These are phyloP conservation scores for Mortierella sp. DNA, from an alignment of 371 early-diverging fungal species.

Conservation along the genomic window DNA sequence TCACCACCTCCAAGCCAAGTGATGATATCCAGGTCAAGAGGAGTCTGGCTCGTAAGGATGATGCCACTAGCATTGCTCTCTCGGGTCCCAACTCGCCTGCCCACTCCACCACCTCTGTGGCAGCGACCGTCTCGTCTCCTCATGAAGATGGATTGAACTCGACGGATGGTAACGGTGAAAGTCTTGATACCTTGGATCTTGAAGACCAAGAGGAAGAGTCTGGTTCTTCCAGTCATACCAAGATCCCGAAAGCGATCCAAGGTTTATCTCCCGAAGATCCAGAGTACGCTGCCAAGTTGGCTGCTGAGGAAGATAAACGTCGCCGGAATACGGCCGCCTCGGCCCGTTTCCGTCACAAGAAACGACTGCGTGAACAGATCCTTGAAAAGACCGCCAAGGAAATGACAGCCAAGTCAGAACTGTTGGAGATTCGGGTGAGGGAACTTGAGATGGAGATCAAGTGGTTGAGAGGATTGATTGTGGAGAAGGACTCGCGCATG, in stretches of 20 bases:
- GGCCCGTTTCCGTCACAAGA: slow-evolving; percentile 94
- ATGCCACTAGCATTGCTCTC: too few relatives aligned
- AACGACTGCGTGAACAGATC: slow-evolving; percentile 87
- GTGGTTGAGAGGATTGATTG: slow-evolving; percentile 87
- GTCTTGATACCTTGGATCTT: slow-evolving; percentile 10
- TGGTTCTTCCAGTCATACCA: background rate
- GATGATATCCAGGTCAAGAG: slow-evolving; percentile 17
- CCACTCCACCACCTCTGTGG: slow-evolving; percentile 16
- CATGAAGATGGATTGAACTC: slow-evolving; percentile 3
- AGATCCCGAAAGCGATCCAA: slow-evolving; percentile 22
- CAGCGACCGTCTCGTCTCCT: slow-evolving; percentile 14
- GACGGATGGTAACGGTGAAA: slow-evolving; percentile 19
- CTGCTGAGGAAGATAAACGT: slow-evolving; percentile 83
- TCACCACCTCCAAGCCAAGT: slow-evolving; percentile 24
- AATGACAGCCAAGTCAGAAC: slow-evolving; percentile 79
- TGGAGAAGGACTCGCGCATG: slow-evolving; percentile 76
- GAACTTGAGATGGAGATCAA: slow-evolving; percentile 91
- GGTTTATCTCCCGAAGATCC: slow-evolving; percentile 25
- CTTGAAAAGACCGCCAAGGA: slow-evolving; percentile 85
- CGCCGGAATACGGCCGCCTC: slow-evolving; percentile 94
- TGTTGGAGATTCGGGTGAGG: slow-evolving; percentile 75
- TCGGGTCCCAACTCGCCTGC: slow-evolving; percentile 6
- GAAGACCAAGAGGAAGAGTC: slow-evolving; percentile 13
- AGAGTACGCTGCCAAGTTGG: slow-evolving; percentile 39
- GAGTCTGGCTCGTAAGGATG: slow-evolving; percentile 12